These are phyloP conservation scores for Singerocomus rubriflavus DNA, from an alignment of 1,284 basidiomycete genomes.

Conservation along the genomic window DNA sequence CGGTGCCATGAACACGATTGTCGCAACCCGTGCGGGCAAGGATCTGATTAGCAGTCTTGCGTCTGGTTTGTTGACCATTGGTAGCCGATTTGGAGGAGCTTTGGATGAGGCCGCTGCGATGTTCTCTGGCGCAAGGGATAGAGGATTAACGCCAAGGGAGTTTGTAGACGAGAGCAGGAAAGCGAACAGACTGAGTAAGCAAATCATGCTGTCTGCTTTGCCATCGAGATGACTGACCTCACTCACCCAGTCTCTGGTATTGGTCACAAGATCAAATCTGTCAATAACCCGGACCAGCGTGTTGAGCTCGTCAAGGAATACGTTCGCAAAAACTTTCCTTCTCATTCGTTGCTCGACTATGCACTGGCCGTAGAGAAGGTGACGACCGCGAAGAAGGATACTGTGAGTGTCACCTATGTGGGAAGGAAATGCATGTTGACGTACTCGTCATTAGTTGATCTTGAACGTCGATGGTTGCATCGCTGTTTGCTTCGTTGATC, in stretches of 20 bases:
- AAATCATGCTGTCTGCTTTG: neutral
- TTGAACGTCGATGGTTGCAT: conserved; percentile 98
- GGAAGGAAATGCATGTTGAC: conserved; percentile 5
- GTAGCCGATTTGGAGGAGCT: conserved; percentile 98
- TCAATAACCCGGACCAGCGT: conserved; percentile 95
- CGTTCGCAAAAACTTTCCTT: conserved; percentile 94
- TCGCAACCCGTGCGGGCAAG: conserved; percentile 98
- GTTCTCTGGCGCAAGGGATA: conserved; percentile 91
- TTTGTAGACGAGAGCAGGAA: conserved; percentile 97
- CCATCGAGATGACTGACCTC: neutral
- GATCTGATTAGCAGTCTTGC: conserved; percentile 96
- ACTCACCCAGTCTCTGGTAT: conserved; percentile 81
- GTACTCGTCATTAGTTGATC: conserved; percentile 53
- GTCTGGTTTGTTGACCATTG: conserved; percentile 96
- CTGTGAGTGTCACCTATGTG: conserved; percentile 46
- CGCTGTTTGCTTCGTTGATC: conserved; percentile 96
- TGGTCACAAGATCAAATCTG: conserved; percentile 99
- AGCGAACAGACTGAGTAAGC: conserved; percentile 89
- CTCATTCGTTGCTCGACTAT: conserved; percentile 90
- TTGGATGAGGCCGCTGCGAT: conserved; percentile 95
- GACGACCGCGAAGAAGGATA: conserved; percentile 97
- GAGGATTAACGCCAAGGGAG: conserved; percentile 92
- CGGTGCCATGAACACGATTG: conserved; percentile 99
- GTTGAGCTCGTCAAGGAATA: conserved; percentile 99
- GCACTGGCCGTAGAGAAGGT: conserved; percentile 99